These are phyloP conservation scores for Nothophytophthora sp. DNA, from an alignment of 352 stramenopile genomes.

Conservation along the genomic window DNA sequence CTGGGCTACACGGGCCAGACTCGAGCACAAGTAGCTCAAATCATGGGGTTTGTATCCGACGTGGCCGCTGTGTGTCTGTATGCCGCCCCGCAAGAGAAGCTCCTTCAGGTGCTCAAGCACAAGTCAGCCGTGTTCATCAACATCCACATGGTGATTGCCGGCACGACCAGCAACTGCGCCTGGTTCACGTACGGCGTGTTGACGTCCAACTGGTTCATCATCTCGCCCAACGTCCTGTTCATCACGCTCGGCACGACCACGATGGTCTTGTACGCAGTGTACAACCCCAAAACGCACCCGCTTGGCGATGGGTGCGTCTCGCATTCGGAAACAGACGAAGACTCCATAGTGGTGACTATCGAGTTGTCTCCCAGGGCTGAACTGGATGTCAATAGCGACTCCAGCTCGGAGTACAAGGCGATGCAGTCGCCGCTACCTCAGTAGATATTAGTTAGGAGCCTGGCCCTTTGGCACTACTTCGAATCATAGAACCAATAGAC, in stretches of 20 bases:
- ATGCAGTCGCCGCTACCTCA: constrained; percentile 14
- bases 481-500: no score
- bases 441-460: no score
- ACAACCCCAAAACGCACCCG: constrained; percentile 32
- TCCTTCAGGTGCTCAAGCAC: constrained; percentile 39
- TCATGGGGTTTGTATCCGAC: constrained; percentile 30
- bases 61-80: constrained; percentile 46
- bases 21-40: constrained; percentile 17
- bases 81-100: constrained; percentile 38
- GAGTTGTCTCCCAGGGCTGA: constrained; percentile 5
- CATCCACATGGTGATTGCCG: constrained; percentile 50
- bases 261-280: constrained; percentile 28
- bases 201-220: constrained; percentile 39
- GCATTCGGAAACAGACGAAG: constrained; percentile 11
- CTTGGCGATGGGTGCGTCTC: background rate
- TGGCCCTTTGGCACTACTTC: background rate
- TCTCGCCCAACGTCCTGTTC: constrained; percentile 32
- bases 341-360: constrained; percentile 3
- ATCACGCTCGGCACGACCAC: constrained; percentile 29
- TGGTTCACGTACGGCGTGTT: constrained; percentile 38
- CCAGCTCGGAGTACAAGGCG: constrained; percentile 4
- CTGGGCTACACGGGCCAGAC: constrained; percentile 34
- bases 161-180: constrained; percentile 42
- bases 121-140: constrained; percentile 53
- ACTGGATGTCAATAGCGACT: background rate